A percentile compares a stretch with the other conserved stretches of the same genome.
phyloP scores from a whole-genome alignment of 495 filamentous ascomycete species.

The Lophiotrema nucula region DNA sequence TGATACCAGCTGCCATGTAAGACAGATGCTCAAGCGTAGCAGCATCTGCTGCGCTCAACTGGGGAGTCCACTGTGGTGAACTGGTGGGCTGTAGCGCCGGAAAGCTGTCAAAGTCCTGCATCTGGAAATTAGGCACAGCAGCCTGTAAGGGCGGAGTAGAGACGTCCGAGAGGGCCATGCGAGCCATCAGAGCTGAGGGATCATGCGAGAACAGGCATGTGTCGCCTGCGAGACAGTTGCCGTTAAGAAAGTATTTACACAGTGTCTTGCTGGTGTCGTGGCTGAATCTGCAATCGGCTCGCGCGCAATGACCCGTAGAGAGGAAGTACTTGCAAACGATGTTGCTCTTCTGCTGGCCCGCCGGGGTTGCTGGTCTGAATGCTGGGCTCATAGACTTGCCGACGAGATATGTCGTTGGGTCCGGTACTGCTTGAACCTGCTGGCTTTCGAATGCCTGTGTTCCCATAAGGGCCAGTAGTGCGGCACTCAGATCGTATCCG shows the following conservation, averaged over 20 bases:
- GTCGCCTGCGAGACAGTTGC: constrained; percentile 90
- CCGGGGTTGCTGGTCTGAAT: constrained; percentile 73
- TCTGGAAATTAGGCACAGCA: constrained; percentile 65
- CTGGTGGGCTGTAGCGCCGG: constrained; percentile 67
- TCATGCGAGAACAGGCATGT: constrained; percentile 98
- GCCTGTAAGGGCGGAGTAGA: constrained; percentile 57
- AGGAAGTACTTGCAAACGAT: constrained; percentile 97
- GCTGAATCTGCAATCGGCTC: constrained; percentile 95
- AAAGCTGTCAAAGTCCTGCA: constrained; percentile 88
- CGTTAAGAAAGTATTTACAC: constrained; percentile 99
- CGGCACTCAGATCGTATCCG: constrained; percentile 87
- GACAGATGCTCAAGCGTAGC: constrained; percentile 32
- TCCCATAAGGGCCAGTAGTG: constrained; percentile 82
- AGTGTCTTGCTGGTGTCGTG: constrained; percentile 94
- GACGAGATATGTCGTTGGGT: constrained; percentile 59
- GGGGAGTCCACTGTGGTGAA: constrained; percentile 52
- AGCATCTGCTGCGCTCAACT: constrained; percentile 52
- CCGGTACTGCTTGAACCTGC: constrained; percentile 19
- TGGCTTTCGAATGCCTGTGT: constrained; percentile 39
- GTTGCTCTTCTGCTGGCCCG: constrained; percentile 62
- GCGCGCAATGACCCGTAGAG: constrained; percentile 84
- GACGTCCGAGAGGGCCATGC: constrained; percentile 45
- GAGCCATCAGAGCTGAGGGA: constrained; percentile 57
- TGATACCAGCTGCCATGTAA: constrained; percentile 8
- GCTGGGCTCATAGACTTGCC: constrained; percentile 85